These are phyloP conservation scores for Talaromyces sp. DNA, from an alignment of 2,329 filamentous ascomycete species.

Conservation along the genomic window DNA sequence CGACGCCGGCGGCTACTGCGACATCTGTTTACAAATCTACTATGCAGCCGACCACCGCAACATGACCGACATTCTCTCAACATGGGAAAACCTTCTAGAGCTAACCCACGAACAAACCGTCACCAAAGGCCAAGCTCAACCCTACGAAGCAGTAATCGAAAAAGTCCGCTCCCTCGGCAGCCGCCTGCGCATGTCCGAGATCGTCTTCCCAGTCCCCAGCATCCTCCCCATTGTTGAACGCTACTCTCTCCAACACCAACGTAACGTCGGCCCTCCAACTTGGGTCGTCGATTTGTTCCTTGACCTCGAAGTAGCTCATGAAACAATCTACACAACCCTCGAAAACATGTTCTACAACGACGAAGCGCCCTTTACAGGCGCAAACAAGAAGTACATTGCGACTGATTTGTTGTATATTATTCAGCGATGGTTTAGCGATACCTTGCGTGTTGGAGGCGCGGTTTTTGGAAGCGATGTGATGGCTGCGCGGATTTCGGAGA, in stretches of 20 bases:
- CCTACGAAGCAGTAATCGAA: conserved; percentile 50
- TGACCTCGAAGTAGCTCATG: conserved; percentile 59
- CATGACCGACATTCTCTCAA: conserved; percentile 73
- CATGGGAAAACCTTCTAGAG: conserved; percentile 79
- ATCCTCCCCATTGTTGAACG: conserved; percentile 56
- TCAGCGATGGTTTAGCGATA: conserved; percentile 58
- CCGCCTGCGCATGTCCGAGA: conserved; percentile 55
- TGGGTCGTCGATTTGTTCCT: conserved; percentile 67
- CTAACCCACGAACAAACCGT: conserved; percentile 60
- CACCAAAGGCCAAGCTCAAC: conserved; percentile 39
- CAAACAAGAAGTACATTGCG: conserved; percentile 55
- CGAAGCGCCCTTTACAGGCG: conserved; percentile 60
- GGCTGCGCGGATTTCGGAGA: conserved; percentile 47
- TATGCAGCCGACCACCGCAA: conserved; percentile 89
- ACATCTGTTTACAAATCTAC: conserved; percentile 89
- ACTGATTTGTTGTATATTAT: conserved; percentile 61
- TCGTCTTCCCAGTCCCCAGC: conserved; percentile 52
- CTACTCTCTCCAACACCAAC: conserved; percentile 51
- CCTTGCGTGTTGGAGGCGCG: conserved; percentile 51
- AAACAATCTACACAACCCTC: conserved; percentile 59
- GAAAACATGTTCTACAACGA: conserved; percentile 67
- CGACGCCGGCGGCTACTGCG: conserved; percentile 87
- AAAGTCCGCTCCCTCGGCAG: conserved; percentile 57
- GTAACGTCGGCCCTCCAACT: conserved; percentile 45
- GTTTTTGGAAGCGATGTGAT: conserved; percentile 61